Evolutionary conservation across 2,329 filamentous ascomycete genomes (phyloP), one percentile per base, ranked within the genome.

Genomic region (Colletotrichum orchidophilum): DNA sequence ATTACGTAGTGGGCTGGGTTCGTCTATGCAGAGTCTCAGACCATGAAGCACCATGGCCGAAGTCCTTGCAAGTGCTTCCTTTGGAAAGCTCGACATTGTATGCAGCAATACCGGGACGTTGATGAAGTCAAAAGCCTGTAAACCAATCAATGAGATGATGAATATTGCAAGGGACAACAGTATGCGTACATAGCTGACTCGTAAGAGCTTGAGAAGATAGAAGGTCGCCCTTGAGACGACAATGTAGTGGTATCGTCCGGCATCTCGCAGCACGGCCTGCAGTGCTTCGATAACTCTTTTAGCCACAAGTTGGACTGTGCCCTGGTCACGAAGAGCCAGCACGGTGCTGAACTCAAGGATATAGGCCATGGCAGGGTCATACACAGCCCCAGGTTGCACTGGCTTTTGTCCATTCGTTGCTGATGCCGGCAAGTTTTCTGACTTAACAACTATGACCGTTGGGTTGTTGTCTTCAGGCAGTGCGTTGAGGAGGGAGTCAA

Each of bases 81-180:
- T 91, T 46, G 94, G 91, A 77, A 98, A 94, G 73, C 92, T 95
- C 1, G 95, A 97, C 72, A 99, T 95, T 1, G 92, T 92, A 80
- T 99, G 96, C 13, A 99, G 88, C 8, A 98, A 89, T 61, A 98
- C 93, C 1, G 96, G 96, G 1, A 95, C 94, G 68, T 96, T 94
- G 77, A 98, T 92, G 80, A 96, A 97, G 76, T 97, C 94, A 77
- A 96, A 90, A 75, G 97, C 93, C 93, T 95, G 53, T 73, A 42
- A 65, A 62, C 50, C 63, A 3, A 24, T 55, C 6, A 59, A 33
- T 66, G 18, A 59, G 53, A 58, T 12, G 31, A 75, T 74, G 70
- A 11, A 50, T 3, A n/a, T 7, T 35, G 21, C 15, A 12, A 18
- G 29, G 15, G 33, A 8, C 3, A 18, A 12, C 21, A 50, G 54